Evolutionary conservation across 163 green algal genomes (phyloP), one percentile per base, ranked within the genome.

Genomic region (Picocystis sp.): DNA sequence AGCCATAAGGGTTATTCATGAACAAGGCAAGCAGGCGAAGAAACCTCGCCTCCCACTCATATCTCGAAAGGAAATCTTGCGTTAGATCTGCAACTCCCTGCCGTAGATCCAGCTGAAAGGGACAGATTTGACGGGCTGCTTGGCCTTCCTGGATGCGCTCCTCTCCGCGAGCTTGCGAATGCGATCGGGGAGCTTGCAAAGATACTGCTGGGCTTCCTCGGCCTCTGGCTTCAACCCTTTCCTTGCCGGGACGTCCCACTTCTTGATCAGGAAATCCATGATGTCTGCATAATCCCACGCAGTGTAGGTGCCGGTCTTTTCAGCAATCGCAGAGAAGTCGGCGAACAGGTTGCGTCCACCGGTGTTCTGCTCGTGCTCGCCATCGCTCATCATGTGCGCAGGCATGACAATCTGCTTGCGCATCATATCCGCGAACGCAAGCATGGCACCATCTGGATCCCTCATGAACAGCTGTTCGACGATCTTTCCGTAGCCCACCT

Each of bases 371-470:
- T 58, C 19, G 70, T 92, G 86, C 73, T 79, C 56, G 22, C 66
- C 69, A 68, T 95, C 86, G 55, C 93, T 63, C 87, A 96, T 94
- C 8, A 94, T 64, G 67, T 95, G 84, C 9, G 87, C 87, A 13
- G 86, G 84, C 89, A 98, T 98, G 3, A 94, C 82, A 60, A 98
- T 95, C 77, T 94, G 81, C 75, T 97, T 97, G 25, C 62, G 64
- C 87, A 98, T 97, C 89, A 98, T 98, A 74, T 95, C 87, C 8
- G 65, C 76, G 72, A 96, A 98, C 0, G 81, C 85, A 11, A 92
- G 44, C 69, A 94, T 81, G 24, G 82, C 70, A 52, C 84, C 82
- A 47, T 77, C 66, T 42, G 81, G 84, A 60, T 98, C 89, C 22
- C 75, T 46, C 56, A 64, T 63, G 22, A 72, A 67, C 10, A 78